Percentiles rank a stretch among this genome's conserved stretches.
Conservation (phyloP, 108 stramenopile genomes). For the Pseudonitzschia delicatissima region DNA sequence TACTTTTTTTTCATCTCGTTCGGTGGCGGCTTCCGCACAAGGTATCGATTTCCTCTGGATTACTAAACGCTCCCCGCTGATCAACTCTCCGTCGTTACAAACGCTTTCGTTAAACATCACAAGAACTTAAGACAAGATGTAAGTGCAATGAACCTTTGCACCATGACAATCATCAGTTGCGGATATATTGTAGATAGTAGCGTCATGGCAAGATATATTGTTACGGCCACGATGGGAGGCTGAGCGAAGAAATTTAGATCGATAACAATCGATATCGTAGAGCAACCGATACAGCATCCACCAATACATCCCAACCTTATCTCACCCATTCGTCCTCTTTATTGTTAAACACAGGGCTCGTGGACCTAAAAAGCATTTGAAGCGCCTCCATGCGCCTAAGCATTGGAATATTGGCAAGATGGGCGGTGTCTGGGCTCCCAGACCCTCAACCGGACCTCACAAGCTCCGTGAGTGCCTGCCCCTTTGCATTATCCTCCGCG, state of each 20-base stretch:
- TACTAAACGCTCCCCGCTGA: no score
- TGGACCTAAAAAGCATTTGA: conserved; percentile 99
- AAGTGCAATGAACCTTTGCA: neutral
- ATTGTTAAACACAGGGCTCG: conserved; percentile 87
- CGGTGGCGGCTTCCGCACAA: neutral
- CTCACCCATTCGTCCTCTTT: no score
- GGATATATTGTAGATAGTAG: no score
- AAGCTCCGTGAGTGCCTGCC: conserved; percentile 98
- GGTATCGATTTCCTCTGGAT: neutral
- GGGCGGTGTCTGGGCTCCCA: conserved; percentile 96
- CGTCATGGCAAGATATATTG: no score
- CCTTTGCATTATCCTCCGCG: conserved; percentile 93
- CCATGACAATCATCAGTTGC: neutral
- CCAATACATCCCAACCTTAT: no score
- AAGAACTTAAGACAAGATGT: neutral
- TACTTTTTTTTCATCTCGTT: neutral
- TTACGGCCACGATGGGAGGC: no score
- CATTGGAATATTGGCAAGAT: conserved; percentile 99
- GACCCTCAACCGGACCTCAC: conserved; percentile 97
- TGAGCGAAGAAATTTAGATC: no score
- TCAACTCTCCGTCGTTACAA: neutral
- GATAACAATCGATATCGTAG: no score
- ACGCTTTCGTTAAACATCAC: neutral
- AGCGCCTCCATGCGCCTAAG: conserved; percentile 98
- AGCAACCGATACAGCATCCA: no score